A percentile compares a stretch with the other conserved stretches of the same genome.
These are phyloP conservation scores for Canna indica DNA, from an alignment of 176 grass and related monocot genomes.

Conservation along the genomic window DNA sequence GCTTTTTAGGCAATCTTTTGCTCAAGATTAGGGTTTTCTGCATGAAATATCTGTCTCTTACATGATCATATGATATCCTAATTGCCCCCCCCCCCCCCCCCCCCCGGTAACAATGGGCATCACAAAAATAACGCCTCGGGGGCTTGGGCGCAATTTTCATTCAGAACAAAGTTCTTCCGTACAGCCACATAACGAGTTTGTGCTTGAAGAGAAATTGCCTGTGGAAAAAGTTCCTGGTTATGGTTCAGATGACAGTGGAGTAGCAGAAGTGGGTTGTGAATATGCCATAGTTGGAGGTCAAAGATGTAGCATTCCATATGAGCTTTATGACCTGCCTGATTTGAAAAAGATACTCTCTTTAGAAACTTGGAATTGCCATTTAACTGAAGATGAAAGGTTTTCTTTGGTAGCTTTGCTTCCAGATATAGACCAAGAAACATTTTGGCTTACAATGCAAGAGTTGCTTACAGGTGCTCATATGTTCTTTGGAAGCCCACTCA, in stretches of 20 bases:
- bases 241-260: slow-evolving; percentile 40
- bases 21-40: slow-evolving; percentile 11
- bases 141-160: slow-evolving; percentile 2
- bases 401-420: slow-evolving; percentile 50
- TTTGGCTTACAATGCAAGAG: slow-evolving; percentile 42
- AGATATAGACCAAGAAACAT: slow-evolving; percentile 63
- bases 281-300: slow-evolving; percentile 38
- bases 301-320: slow-evolving; percentile 69
- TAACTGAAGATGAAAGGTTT: slow-evolving; percentile 71
- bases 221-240: slow-evolving; percentile 24
- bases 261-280: slow-evolving; percentile 49
- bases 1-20: slow-evolving; percentile 23
- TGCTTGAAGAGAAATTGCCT: slow-evolving; percentile 36
- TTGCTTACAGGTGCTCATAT: slow-evolving; percentile 44
- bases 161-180: not conserved
- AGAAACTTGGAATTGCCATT: slow-evolving; percentile 68
- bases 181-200: slow-evolving; percentile 28
- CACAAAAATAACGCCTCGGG: slow-evolving; percentile 28
- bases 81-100: not conserved
- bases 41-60: not conserved
- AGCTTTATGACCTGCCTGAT: slow-evolving; percentile 52
- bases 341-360: slow-evolving; percentile 59
- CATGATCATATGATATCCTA: slow-evolving; percentile 24
- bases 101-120: slow-evolving; percentile 50
- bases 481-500: slow-evolving; percentile 64